Evolutionary conservation across 2,329 filamentous ascomycete species (phyloP), one percentile per base, ranked within the genome.

Genomic region (Aspergillus fumigatus): DNA sequence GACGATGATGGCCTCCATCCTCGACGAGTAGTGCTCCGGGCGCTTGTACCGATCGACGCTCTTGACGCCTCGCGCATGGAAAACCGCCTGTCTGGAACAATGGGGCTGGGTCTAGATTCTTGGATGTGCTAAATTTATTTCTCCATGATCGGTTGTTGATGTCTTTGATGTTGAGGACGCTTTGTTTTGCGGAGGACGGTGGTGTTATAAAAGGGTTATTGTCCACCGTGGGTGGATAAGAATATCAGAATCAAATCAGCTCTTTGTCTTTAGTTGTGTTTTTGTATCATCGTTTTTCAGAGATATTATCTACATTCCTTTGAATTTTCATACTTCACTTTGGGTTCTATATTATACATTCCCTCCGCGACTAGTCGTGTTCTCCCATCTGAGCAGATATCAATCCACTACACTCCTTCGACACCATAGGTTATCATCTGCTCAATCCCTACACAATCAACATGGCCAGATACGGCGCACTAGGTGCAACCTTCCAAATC

Each of bases 401-500:
- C 57, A 7, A 23, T 23, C 23, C 26, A 25, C 10, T 52, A 47
- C 38, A 55, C 41, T 52, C 38, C 45, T 48, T 43, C 25, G 35
- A 26, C 40, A 47, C 9, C 25, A 53, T 38, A 38, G n/a, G 35
- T 25, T 27, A 50, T 21, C 14, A 19, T 11, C 14, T 53, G 49
- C 32, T 47, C 48, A 51, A 49, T 43, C 10, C 27, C 27, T 11
- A 35, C n/a, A 23, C 38, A 41, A 3, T 6, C 41, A 53, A 21
- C 10, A 72, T 72, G 70, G 49, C 55, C 5, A 62, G 64, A 48
- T 87, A 86, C 73, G 88, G 89, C 66, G 88, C 88, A 71, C 78
- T 94, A 63, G 90, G 89, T 72, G 85, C 88, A 65, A 88, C 88
- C 64, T 96, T 95, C 77, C 85, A 89, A 57, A 78, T 85, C 63